Conservation (phyloP, 2,329 filamentous ascomycete genomes). For the Bertia moriformis region DNA sequence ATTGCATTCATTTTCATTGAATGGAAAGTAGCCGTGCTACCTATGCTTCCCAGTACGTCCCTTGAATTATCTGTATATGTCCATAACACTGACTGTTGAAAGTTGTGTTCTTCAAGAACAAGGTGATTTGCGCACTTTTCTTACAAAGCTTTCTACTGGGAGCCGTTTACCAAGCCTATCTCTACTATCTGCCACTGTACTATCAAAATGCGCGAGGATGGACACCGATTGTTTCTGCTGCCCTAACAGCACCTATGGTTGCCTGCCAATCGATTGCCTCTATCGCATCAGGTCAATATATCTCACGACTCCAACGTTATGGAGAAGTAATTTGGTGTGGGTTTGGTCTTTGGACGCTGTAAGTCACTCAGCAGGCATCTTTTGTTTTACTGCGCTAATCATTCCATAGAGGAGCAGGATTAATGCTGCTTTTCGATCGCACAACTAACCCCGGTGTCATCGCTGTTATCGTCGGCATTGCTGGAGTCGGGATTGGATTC, state of each 20-base stretch:
- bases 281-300: conserved; percentile 37
- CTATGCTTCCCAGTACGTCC: conserved; percentile 36
- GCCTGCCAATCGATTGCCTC: conserved; percentile 28
- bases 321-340: conserved; percentile 37
- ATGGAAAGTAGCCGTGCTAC: conserved; percentile 35
- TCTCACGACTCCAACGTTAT: conserved; percentile 39
- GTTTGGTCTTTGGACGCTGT: conserved; percentile 19
- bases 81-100: background rate
- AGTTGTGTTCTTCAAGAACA: conserved; percentile 37
- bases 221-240: conserved; percentile 28
- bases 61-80: conserved; percentile 2
- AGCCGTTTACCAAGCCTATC: conserved; percentile 38
- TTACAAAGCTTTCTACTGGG: conserved; percentile 45
- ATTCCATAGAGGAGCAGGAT: conserved; percentile 30
- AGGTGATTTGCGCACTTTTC: conserved; percentile 36
- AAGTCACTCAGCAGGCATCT: too few species aligned
- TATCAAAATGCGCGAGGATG: conserved; percentile 35
- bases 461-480: conserved; percentile 29
- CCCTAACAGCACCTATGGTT: conserved; percentile 32
- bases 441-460: conserved; percentile 29
- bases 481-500: conserved; percentile 36
- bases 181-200: conserved; percentile 49
- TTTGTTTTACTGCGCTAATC: background rate
- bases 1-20: conserved; percentile 36
- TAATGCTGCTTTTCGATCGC: conserved; percentile 32